Base-by-base conservation (phyloP, 2,329 filamentous ascomycete genomes). In the Talaromyces sp. region DNA sequence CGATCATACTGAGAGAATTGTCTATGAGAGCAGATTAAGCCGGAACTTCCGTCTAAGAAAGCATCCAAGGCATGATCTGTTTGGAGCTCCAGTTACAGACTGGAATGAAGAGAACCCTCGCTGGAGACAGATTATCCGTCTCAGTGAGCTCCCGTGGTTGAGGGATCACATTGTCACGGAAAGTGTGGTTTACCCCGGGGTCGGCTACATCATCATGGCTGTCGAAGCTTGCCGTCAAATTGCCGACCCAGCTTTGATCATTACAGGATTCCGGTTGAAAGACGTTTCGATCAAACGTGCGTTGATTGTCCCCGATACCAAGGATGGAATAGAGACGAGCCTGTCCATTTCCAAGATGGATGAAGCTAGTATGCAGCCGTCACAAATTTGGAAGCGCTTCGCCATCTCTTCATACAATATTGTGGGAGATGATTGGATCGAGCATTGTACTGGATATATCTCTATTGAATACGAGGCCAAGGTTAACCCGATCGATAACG, bases 401-500 rank as follows among this genome's bases (percentile, higher is more conserved):
- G 67, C 70, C 4, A 70, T 77, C 22, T 70, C 68, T 61, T 77
- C 75, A 1, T 76, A 74, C 64, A 72, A 73, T 59, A 62, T 68
- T 4, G 68, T 67, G 10, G 70, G 69, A 10, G 69, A 74, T 22
- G 67, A 72, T 13, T 78, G 76, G 77, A 72, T 71, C 29, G 74
- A 78, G 53, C 74, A 79, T 65, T 77, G 76, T 65, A 69, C 68
- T 43, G 77, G 76, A 0, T 69, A 73, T 36, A 71, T 78, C 22
- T 64, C 68, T 5, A 65, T 72, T 6, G 72, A 77, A 36, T 65
- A 67, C 27, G 51, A 65, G n/a, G 56, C 62, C 7, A 65, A 66
- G 27, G 36, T 64, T 1, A 66, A 67, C 27, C 62, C 64, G 13
- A 68, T 72, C 31, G 72, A 72, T 47, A 60, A 63, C 19, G 70